phyloP scores from a whole-genome alignment of 2,329 filamentous ascomycete species.

The Byssoonygena ceratinophila region DNA sequence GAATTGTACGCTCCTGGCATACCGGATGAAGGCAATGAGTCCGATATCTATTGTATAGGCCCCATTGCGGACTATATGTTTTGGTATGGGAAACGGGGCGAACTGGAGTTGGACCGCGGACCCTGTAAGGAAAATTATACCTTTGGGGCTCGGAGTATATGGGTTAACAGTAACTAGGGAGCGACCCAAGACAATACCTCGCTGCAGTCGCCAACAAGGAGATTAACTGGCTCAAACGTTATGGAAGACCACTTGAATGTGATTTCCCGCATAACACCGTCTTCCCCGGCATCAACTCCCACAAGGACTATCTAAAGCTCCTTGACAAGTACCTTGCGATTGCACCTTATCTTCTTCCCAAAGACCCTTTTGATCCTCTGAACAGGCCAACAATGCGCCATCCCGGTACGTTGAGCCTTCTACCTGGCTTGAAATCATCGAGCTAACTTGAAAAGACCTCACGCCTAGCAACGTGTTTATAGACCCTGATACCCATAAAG shows the following conservation, averaged over 20 bases:
- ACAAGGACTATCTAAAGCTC: conserved; percentile 17
- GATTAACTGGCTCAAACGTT: conserved; percentile 16
- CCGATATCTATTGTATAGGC: conserved; percentile 17
- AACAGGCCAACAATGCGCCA: conserved; percentile 20
- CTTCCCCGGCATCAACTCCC: conserved; percentile 17
- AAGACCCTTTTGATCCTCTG: conserved; percentile 6
- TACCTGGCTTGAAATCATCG: neutral
- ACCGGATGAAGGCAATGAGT: conserved; percentile 6
- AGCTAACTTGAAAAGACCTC: conserved; percentile 1
- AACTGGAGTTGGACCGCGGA: conserved; percentile 19
- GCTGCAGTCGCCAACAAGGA: conserved; percentile 18
- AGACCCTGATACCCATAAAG: conserved; percentile 9
- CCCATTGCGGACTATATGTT: conserved; percentile 23
- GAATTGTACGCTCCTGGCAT: conserved; percentile 11
- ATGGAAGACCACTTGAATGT: conserved; percentile 17
- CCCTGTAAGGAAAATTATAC: no score
- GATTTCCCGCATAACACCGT: conserved; percentile 21
- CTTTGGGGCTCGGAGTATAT: no score
- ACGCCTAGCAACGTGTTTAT: conserved; percentile 14
- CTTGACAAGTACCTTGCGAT: conserved; percentile 20
- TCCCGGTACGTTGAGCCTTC: conserved; percentile 5
- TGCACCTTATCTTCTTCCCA: conserved; percentile 20
- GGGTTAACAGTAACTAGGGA: no score
- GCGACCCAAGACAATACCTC: conserved; percentile 15
- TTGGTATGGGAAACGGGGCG: conserved; percentile 20